phyloP scores from a whole-genome alignment of 148 eudicot species.

The Vaccinium corymbosum region DNA sequence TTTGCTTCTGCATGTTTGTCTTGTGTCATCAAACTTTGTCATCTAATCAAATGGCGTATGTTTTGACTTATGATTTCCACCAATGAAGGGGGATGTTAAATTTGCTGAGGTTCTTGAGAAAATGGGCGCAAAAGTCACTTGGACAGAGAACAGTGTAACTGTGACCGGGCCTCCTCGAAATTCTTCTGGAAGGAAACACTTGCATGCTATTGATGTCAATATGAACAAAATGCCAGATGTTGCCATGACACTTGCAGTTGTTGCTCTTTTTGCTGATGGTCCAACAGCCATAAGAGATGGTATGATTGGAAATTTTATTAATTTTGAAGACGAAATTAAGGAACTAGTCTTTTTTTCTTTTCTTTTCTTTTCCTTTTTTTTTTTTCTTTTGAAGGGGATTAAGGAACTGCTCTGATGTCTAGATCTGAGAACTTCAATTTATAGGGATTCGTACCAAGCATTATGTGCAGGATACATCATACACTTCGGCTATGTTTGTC shows the following conservation, averaged over 20 bases:
- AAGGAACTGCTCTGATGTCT: not conserved
- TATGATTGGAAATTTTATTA: constrained; percentile 26
- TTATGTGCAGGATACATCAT: not conserved
- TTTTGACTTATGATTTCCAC: constrained; percentile 5
- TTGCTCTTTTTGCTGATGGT: constrained; percentile 90
- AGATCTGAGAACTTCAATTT: not conserved
- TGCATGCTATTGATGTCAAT: constrained; percentile 83
- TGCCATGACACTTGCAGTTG: constrained; percentile 98
- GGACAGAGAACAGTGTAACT: constrained; percentile 95
- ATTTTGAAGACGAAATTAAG: not conserved
- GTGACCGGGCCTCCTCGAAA: constrained; percentile 82
- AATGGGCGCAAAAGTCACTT: constrained; percentile 93
- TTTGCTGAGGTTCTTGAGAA: constrained; percentile 95
- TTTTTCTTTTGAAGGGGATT: not conserved
- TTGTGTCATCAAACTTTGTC: not conserved
- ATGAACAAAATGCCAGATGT: constrained; percentile 99
- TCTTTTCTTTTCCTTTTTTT: too few relatives aligned
- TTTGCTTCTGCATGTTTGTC: not conserved
- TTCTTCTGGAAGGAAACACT: constrained; percentile 67
- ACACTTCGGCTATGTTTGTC: not conserved
- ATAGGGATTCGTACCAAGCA: not conserved
- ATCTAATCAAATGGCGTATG: not conserved
- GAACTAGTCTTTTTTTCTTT: too few relatives aligned
- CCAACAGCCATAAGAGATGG: constrained; percentile 98
- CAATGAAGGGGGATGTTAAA: constrained; percentile 82